Base-by-base conservation (phyloP, 495 filamentous ascomycete genomes). In the Neurospora sp. region DNA sequence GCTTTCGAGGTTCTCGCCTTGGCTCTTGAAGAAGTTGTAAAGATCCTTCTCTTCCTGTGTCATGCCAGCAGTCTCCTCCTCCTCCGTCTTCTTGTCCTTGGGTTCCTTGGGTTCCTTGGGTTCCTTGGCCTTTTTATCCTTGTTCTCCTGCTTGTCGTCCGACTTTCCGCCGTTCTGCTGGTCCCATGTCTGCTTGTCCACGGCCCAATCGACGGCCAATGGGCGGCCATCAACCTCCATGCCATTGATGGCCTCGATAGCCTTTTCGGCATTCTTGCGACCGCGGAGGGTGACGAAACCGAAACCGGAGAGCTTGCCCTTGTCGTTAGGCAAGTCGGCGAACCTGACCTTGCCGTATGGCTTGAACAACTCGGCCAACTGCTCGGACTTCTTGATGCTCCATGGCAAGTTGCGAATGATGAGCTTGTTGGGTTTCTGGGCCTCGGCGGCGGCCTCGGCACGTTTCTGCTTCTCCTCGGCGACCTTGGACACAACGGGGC, bases 331-430 rank as follows among this genome's bases (percentile, higher is more conserved):
- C 31, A 99, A 83, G 71, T 89, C 91, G 20, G 89, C 88, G 78
- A 88, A 88, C 80, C 93, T 94, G 65, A 98, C 89, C 81, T 97
- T 97, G 71, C 96, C 96, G 80, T 91, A 97, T 73, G 90, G 92
- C 77, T 87, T 84, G 80, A 99, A 98, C 40, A 97, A 82, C 48
- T 85, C 83, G 3, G 87, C 82, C 69, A 99, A 81, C 77, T 98
- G 89, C 68, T 97, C 90, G 0, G 93, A 84, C 10, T 88, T 87
- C 82, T 96, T 97, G 79, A 99, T 91, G 76, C 91, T 97, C 96
- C 96, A 99, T 1, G 96, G 94, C 75, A 99, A 79, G 79, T 99
- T 99, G 70, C 96, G 89, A 37, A 98, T 90, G 81, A 99, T 99
- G 76, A 99, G 82, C 81, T 92, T 95, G 11, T 93, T 91, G 6